These are phyloP conservation scores for Lentinula detonsa DNA, from an alignment of 768 basidiomycete genomes.

Conservation along the genomic window DNA sequence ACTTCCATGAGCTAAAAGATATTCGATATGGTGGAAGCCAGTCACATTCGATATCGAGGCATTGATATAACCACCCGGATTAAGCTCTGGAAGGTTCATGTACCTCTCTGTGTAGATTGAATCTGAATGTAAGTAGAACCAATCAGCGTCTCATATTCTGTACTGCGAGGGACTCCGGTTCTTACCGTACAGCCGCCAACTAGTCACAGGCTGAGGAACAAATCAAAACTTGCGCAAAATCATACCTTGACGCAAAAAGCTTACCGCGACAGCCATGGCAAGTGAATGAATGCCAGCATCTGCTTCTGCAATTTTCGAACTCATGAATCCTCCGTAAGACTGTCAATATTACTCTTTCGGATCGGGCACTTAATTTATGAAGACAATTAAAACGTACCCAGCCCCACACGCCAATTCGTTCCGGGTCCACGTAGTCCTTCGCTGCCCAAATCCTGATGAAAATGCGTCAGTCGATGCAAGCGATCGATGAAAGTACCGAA, in stretches of 20 bases:
- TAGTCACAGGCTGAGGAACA: slow-evolving; percentile 68
- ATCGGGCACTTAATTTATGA: not conserved
- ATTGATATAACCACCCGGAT: slow-evolving; percentile 84
- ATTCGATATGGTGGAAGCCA: slow-evolving; percentile 78
- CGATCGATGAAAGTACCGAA: not conserved
- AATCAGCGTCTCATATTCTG: not conserved
- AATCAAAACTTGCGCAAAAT: not conserved
- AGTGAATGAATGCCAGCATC: slow-evolving; percentile 85
- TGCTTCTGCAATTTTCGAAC: slow-evolving; percentile 87
- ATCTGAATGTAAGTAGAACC: slow-evolving; percentile 38
- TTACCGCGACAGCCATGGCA: slow-evolving; percentile 85
- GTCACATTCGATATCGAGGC: slow-evolving; percentile 86
- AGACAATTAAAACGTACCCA: slow-evolving; percentile 57
- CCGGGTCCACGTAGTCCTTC: slow-evolving; percentile 83
- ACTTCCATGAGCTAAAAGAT: slow-evolving; percentile 85
- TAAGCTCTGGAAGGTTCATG: slow-evolving; percentile 79
- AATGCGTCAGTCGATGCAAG: not conserved
- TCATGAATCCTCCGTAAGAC: slow-evolving; percentile 98
- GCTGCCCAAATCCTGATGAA: slow-evolving; percentile 69
- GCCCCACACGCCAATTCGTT: slow-evolving; percentile 93
- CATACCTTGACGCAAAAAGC: slow-evolving; percentile 19
- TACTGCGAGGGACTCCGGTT: not conserved
- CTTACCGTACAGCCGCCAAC: slow-evolving; percentile 78
- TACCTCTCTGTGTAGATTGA: slow-evolving; percentile 97
- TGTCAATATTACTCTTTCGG: slow-evolving; percentile 20